Conservation (phyloP, 257 asterid species). For the Nicotiana otophora region DNA sequence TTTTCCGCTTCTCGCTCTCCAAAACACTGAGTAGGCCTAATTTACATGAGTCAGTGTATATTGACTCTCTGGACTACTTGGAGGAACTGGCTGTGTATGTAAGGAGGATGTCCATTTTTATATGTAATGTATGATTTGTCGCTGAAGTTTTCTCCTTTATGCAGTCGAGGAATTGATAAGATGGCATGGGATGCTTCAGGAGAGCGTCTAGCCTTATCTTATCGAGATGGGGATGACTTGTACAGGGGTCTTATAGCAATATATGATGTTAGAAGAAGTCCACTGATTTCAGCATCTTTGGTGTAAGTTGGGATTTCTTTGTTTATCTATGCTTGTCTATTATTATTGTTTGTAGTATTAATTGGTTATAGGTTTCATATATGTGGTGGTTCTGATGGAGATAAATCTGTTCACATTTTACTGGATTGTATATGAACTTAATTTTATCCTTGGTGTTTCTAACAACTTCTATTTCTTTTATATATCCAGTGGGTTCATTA, state of each 20-base stretch:
- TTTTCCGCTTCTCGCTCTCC: too few relatives aligned
- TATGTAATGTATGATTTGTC: too few relatives aligned
- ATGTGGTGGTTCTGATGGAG: too few relatives aligned
- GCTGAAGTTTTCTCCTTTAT: not conserved
- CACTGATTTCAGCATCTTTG: constrained; percentile 74
- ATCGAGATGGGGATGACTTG: constrained; percentile 70
- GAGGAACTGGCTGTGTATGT: too few relatives aligned
- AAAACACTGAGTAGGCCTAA: too few relatives aligned
- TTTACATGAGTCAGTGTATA: too few relatives aligned
- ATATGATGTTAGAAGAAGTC: constrained; percentile 84
- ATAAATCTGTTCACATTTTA: not conserved
- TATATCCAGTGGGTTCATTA: constrained; percentile 72
- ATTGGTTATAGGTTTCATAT: too few relatives aligned
- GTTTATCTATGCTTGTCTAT: not conserved
- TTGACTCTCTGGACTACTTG: too few relatives aligned
- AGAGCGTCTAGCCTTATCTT: constrained; percentile 88
- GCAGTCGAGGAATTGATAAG: constrained; percentile 75
- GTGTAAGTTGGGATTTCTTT: constrained; percentile 46
- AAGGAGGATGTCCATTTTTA: too few relatives aligned
- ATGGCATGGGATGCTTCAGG: constrained; percentile 98
- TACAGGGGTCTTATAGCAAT: constrained; percentile 86
- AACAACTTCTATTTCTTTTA: constrained; percentile 10
- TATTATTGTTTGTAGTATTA: too few relatives aligned
- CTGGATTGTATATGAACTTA: not conserved
- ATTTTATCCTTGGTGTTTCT: not conserved